phyloP scores from a whole-genome alignment of 192 early-diverging fungal genomes.

The Dimargaris verticillata region DNA sequence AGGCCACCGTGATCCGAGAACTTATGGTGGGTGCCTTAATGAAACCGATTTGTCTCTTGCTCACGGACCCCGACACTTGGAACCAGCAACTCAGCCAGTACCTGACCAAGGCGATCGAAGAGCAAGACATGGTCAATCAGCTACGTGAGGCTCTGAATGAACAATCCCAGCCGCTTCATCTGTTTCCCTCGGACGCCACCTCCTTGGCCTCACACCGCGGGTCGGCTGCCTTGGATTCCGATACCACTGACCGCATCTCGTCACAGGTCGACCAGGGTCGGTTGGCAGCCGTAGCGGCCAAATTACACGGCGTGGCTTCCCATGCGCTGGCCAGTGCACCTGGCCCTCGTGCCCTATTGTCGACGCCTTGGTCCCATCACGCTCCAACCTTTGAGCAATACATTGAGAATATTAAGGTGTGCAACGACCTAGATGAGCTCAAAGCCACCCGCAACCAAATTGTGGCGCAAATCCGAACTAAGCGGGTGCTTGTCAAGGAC shows the following conservation, averaged over 20 bases:
- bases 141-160: conserved; percentile 46
- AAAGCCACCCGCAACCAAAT: conserved; percentile 49
- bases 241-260: neutral
- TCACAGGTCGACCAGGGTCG: neutral
- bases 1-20: conserved; percentile 55
- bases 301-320: conserved; percentile 10
- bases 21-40: conserved; percentile 51
- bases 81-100: conserved; percentile 63
- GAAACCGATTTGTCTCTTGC: conserved; percentile 40
- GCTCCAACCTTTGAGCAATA: conserved; percentile 57
- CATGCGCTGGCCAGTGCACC: conserved; percentile 5
- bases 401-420: conserved; percentile 50
- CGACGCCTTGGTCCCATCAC: conserved; percentile 9
- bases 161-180: conserved; percentile 25
- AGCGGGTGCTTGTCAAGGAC: conserved; percentile 34
- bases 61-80: conserved; percentile 76
- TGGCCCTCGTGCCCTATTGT: conserved; percentile 7
- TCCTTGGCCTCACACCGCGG: neutral
- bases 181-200: neutral
- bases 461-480: conserved; percentile 55
- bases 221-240: neutral
- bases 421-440: conserved; percentile 41
- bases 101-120: conserved; percentile 24
- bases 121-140: conserved; percentile 52
- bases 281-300: conserved; percentile 5